Evolutionary conservation across 352 stramenopile species (phyloP), one percentile per base, ranked within the genome.

Genomic region (Nothophytophthora sp.): DNA sequence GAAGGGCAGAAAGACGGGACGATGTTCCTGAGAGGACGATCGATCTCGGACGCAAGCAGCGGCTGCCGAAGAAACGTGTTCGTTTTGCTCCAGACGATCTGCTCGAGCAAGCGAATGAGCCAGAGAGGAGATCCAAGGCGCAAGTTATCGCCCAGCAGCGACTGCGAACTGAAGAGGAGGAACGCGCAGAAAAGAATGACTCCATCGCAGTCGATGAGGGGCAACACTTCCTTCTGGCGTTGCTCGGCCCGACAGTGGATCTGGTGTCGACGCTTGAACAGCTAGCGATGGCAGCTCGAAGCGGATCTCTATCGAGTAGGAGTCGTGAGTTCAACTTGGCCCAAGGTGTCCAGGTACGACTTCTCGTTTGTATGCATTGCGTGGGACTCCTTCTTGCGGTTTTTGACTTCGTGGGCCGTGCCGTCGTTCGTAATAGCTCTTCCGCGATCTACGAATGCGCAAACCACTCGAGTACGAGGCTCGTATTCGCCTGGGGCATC

Each of bases 291-390:
- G 55, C 64, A 41, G 44, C 88, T n/a, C 60, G 67, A 55, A 63
- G 37, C 19, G 54, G 63, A 9, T 34, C 73, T 11, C 42, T 88
- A 10, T 60, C 65, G 11, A 75, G 53, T 2, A 85, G 86, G 66
- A 89, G 71, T 46, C 71, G 69, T 20, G 78, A 93, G 29, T 81
- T 93, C 34, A 60, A 62, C 15, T 48, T 93, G 19, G 59, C 67
- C 11, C 41, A 50, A 18, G 73, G 66, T 20, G 70, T 93, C 29
- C 73, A 66, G 73, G 82, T 92, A 56, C 30, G 32, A 24, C 32
- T 12, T 25, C 11, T 39, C 3, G 20, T 23, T 44, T 47, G 1
- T 35, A 25, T 51, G 34, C 2, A 8, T 32, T 45, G n/a, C 24
- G 19, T 15, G 33, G 18, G 34, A 24, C 22, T 32, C 16, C 41